Percentiles rank a stretch among this genome's conserved stretches.
These are phyloP conservation scores for Alternaria arborescens DNA, from an alignment of 2,329 filamentous ascomycete genomes.

Conservation along the genomic window DNA sequence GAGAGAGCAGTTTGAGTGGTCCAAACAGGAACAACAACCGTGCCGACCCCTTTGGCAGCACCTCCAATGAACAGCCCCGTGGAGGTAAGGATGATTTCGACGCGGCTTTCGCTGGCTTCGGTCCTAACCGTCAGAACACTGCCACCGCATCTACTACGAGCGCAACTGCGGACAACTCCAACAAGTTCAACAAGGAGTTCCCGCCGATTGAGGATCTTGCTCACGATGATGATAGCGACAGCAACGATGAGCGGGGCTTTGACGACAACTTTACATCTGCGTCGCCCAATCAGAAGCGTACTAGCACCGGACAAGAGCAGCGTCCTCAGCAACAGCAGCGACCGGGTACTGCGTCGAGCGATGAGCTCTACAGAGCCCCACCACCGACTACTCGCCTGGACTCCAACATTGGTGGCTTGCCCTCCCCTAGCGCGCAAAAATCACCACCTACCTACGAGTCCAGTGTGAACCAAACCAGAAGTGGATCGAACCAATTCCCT, in stretches of 20 bases:
- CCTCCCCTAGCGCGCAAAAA: slow-evolving; percentile 63
- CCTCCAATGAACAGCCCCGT: slow-evolving; percentile 43
- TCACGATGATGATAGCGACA: slow-evolving; percentile 82
- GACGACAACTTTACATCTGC: slow-evolving; percentile 89
- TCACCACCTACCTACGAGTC: slow-evolving; percentile 67
- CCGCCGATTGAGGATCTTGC: slow-evolving; percentile 91
- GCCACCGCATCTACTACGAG: slow-evolving; percentile 47
- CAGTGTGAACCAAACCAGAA: slow-evolving; percentile 47
- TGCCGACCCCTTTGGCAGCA: slow-evolving; percentile 53
- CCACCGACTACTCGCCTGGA: slow-evolving; percentile 48
- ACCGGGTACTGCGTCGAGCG: slow-evolving; percentile 38
- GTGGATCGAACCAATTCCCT: slow-evolving; percentile 58
- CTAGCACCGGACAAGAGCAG: slow-evolving; percentile 36
- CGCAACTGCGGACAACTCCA: slow-evolving; percentile 48
- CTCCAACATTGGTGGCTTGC: slow-evolving; percentile 54
- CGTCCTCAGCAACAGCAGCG: slow-evolving; percentile 37
- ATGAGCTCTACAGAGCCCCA: slow-evolving; percentile 45
- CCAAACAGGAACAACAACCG: slow-evolving; percentile 54
- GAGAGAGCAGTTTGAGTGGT: slow-evolving; percentile 58
- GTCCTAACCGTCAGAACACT: slow-evolving; percentile 60
- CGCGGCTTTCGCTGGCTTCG: slow-evolving; percentile 81
- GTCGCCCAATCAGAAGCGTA: slow-evolving; percentile 51
- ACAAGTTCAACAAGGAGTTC: slow-evolving; percentile 77
- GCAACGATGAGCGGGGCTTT: slow-evolving; percentile 75
- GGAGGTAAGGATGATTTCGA: slow-evolving; percentile 81